Percentiles rank a stretch among this genome's conserved stretches.
These are phyloP conservation scores for Mycocentrospora acerina DNA, from an alignment of 2,329 filamentous ascomycete genomes.

Conservation along the genomic window DNA sequence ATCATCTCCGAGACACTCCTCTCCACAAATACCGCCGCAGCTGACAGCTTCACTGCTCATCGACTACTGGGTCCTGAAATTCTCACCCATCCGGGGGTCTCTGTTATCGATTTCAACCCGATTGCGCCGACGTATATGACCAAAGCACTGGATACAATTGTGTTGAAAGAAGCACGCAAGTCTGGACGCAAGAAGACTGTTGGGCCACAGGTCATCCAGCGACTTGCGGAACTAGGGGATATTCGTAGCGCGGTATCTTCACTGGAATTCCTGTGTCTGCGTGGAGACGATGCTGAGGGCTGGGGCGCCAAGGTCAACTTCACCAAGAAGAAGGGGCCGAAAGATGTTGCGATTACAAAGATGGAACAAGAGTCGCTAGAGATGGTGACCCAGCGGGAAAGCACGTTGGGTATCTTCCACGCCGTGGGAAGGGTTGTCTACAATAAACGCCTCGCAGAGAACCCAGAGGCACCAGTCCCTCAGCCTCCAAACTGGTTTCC, in stretches of 20 bases:
- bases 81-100: conserved; percentile 74
- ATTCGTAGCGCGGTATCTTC: conserved; percentile 90
- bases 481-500: conserved; percentile 52
- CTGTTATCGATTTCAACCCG: conserved; percentile 87
- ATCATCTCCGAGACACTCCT: conserved; percentile 89
- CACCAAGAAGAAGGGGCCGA: conserved; percentile 55
- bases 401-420: conserved; percentile 91
- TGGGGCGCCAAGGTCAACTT: conserved; percentile 78
- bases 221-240: conserved; percentile 83
- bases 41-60: conserved; percentile 92
- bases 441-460: conserved; percentile 73
- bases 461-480: conserved; percentile 30
- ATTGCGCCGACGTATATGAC: conserved; percentile 83
- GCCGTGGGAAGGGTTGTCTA: conserved; percentile 95
- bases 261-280: conserved; percentile 87
- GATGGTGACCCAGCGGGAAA: conserved; percentile 81
- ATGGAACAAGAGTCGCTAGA: conserved; percentile 79
- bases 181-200: conserved; percentile 76
- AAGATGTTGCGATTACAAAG: conserved; percentile 65
- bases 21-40: conserved; percentile 78
- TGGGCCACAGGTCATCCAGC: conserved; percentile 75
- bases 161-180: conserved; percentile 80
- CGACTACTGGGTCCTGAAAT: conserved; percentile 85
- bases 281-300: conserved; percentile 76
- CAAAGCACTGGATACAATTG: conserved; percentile 78